Percentiles rank a stretch among this genome's conserved stretches.
Evolutionary conservation across 345 rosid genomes (phyloP).

Genomic region (Gynandropsis gynandra): DNA sequence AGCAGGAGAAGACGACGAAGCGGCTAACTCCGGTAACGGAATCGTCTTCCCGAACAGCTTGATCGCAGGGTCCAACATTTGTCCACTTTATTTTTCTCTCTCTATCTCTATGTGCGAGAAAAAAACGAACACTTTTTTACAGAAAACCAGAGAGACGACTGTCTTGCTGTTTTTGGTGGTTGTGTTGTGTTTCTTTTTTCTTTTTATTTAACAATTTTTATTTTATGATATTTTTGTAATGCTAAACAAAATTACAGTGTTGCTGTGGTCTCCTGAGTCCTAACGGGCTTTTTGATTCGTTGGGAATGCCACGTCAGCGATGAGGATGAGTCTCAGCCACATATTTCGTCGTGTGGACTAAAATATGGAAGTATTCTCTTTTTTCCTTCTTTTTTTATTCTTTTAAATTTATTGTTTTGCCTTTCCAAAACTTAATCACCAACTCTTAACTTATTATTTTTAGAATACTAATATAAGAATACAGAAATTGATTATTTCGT

Average conservation of each 20-base stretch:
- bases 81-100: background rate
- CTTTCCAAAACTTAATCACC: too few species aligned
- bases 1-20: conserved; percentile 1
- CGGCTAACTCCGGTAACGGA: conserved; percentile 51
- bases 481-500: too few species aligned
- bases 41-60: conserved; percentile 88
- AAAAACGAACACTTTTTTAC: conserved; percentile 26
- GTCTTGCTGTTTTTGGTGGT: conserved; percentile 22
- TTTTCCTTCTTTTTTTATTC: conserved; percentile 16
- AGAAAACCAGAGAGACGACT: conserved; percentile 23
- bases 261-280: conserved; percentile 26
- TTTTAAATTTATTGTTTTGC: conserved; percentile 15
- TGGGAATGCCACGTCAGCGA: conserved; percentile 49
- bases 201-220: conserved; percentile 6
- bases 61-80: conserved; percentile 88
- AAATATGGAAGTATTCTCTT: conserved; percentile 17
- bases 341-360: conserved; percentile 51
- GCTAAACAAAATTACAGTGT: conserved; percentile 22
- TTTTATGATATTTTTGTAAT: background rate
- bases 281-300: conserved; percentile 45
- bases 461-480: too few species aligned
- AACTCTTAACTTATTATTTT: too few species aligned
- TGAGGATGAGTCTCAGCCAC: conserved; percentile 57
- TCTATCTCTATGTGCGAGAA: conserved; percentile 15
- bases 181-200: background rate